Percentiles rank a stretch among this genome's conserved stretches.
phyloP scores from a whole-genome alignment of 176 grass and related monocot species.

The Miscanthus lutarioriparius region DNA sequence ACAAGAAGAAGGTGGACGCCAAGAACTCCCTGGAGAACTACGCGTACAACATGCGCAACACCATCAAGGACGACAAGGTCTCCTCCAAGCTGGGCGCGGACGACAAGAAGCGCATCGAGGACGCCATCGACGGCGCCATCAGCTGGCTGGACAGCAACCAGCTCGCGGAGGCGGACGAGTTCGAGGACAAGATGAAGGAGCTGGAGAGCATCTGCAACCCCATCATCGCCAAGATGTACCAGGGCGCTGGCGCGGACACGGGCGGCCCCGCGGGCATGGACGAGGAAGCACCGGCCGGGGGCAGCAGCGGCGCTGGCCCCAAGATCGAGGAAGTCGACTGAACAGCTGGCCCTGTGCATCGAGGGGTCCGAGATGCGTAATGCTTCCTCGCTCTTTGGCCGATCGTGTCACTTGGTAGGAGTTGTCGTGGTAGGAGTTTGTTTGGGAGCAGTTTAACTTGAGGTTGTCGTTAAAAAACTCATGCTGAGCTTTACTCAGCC shows the following conservation, averaged over 20 bases:
- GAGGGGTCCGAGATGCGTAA: neutral
- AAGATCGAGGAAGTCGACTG: slow-evolving; percentile 67
- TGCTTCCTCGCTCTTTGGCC: neutral
- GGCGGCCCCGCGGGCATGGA: slow-evolving; percentile 39
- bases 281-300: slow-evolving; percentile 38
- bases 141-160: slow-evolving; percentile 55
- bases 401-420: neutral
- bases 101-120: slow-evolving; percentile 58
- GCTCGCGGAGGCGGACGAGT: slow-evolving; percentile 50
- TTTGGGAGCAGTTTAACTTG: too few species aligned
- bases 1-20: slow-evolving; percentile 83
- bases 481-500: neutral
- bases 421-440: neutral
- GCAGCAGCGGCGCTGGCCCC: slow-evolving; percentile 36
- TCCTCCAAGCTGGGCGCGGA: slow-evolving; percentile 45
- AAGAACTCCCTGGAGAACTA: slow-evolving; percentile 87
- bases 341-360: neutral
- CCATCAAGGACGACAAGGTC: slow-evolving; percentile 68
- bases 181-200: slow-evolving; percentile 68
- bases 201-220: slow-evolving; percentile 63
- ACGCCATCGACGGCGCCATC: slow-evolving; percentile 49
- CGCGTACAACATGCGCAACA: slow-evolving; percentile 89
- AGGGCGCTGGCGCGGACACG: slow-evolving; percentile 41
- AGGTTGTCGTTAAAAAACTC: neutral
- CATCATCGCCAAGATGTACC: slow-evolving; percentile 68